Evolutionary conservation across 2,329 filamentous ascomycete species (phyloP).

Genomic region (Pyrenophora graminea): DNA sequence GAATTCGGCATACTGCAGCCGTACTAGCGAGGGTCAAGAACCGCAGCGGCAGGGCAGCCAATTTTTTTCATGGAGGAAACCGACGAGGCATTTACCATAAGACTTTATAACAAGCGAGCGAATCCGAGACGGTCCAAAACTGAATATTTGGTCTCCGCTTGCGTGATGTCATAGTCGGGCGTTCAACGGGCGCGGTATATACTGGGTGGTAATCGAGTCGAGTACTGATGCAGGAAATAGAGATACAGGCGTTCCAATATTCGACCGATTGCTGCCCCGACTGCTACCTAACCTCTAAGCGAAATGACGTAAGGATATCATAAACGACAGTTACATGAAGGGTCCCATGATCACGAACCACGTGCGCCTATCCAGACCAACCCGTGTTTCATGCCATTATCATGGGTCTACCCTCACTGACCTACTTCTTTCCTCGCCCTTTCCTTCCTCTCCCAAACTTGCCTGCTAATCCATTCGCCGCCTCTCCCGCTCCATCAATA

Average conservation of each 20-base stretch:
- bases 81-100: constrained; percentile 48
- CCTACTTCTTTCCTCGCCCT: constrained; percentile 33
- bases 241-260: constrained; percentile 26
- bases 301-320: constrained; percentile 11
- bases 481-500: constrained; percentile 40
- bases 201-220: constrained; percentile 25
- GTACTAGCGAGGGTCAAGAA: constrained; percentile 45
- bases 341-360: constrained; percentile 1
- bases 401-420: neutral
- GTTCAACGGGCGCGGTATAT: constrained; percentile 28
- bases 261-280: constrained; percentile 22
- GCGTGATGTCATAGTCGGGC: constrained; percentile 42
- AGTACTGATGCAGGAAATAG: constrained; percentile 40
- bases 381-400: neutral
- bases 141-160: constrained; percentile 40
- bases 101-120: constrained; percentile 47
- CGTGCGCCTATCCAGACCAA: constrained; percentile 1
- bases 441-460: constrained; percentile 36
- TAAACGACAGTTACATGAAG: constrained; percentile 9
- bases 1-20: constrained; percentile 47
- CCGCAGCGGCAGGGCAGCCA: constrained; percentile 41
- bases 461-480: constrained; percentile 34
- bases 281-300: constrained; percentile 1
- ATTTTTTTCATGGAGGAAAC: constrained; percentile 47
- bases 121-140: constrained; percentile 49